Conservation (phyloP, 2,329 filamentous ascomycete species). For the Ophiobolus disseminans region DNA sequence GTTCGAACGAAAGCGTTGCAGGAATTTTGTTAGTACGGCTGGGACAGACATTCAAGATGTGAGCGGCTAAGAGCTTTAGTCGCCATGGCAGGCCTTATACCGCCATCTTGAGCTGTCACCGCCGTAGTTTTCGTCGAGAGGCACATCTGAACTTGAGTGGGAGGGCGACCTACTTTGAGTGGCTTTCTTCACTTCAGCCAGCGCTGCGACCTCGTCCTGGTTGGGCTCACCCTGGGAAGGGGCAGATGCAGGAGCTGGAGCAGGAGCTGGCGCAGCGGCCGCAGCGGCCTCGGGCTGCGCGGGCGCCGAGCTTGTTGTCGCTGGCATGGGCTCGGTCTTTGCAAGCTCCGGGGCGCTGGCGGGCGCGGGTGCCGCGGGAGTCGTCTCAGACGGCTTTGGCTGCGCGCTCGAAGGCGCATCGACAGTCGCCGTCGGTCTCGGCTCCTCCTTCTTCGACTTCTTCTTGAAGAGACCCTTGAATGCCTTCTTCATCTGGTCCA, state of each 20-base stretch:
- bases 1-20: too few relatives aligned
- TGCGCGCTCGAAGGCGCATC: conserved; percentile 32
- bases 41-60: too few relatives aligned
- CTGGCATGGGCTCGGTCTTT: conserved; percentile 16
- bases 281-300: conserved; percentile 10
- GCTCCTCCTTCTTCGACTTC: conserved; percentile 41
- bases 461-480: conserved; percentile 49
- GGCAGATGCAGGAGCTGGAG: conserved; percentile 26
- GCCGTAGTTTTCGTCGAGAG: conserved; percentile 13
- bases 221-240: conserved; percentile 28
- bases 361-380: conserved; percentile 40
- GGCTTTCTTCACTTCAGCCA: conserved; percentile 43
- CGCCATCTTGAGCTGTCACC: conserved; percentile 32
- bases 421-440: conserved; percentile 34
- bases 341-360: conserved; percentile 28
- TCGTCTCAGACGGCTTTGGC: conserved; percentile 44
- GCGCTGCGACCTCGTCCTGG: conserved; percentile 36
- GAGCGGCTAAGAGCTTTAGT: too few relatives aligned
- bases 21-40: too few relatives aligned
- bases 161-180: conserved; percentile 43
- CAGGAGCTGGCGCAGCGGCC: conserved; percentile 12
- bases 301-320: conserved; percentile 8
- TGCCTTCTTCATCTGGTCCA: conserved; percentile 47
- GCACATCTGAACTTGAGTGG: conserved; percentile 11
- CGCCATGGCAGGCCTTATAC: conserved; percentile 22